These are phyloP conservation scores for Tuber aestivum DNA, from an alignment of 495 filamentous ascomycete species.

Conservation along the genomic window DNA sequence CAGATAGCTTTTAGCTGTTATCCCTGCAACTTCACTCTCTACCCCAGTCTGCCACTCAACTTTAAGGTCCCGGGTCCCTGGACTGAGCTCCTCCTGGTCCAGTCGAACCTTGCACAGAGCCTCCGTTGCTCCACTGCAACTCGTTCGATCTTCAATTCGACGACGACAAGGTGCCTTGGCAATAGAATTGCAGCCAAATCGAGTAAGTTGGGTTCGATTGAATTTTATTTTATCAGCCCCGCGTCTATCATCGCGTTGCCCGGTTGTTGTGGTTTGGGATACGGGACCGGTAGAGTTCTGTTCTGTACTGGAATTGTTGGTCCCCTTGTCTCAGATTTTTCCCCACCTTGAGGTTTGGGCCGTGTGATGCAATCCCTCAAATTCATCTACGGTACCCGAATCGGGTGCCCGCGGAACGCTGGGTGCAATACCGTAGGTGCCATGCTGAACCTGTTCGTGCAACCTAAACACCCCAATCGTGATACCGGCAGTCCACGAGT, in stretches of 20 bases:
- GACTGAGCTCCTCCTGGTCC: conserved; percentile 34
- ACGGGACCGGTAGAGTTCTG: conserved; percentile 14
- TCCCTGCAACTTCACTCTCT: conserved; percentile 16
- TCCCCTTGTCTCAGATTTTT: conserved; percentile 28
- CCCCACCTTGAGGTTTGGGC: conserved; percentile 21
- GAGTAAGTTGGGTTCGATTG: conserved; percentile 14
- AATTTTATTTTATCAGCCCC: conserved; percentile 7
- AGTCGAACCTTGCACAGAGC: conserved; percentile 30
- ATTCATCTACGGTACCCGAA: conserved; percentile 20
- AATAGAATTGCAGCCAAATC: conserved; percentile 5
- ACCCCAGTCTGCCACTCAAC: conserved; percentile 30
- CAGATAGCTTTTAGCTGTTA: conserved; percentile 26
- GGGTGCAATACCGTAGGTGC: conserved; percentile 15
- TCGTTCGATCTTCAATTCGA: conserved; percentile 27
- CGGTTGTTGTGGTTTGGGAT: conserved; percentile 20
- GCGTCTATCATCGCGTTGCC: not conserved
- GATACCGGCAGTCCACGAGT: not conserved
- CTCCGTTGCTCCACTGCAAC: conserved; percentile 17
- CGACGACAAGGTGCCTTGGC: conserved; percentile 27
- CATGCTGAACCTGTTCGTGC: conserved; percentile 2
- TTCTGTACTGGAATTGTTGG: conserved; percentile 4
- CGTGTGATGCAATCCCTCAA: conserved; percentile 35
- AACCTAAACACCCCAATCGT: not conserved
- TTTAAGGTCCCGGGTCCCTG: conserved; percentile 37
- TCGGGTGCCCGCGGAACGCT: conserved; percentile 28